Conservation (phyloP, 345 rosid genomes). For the Camelina hispida region DNA sequence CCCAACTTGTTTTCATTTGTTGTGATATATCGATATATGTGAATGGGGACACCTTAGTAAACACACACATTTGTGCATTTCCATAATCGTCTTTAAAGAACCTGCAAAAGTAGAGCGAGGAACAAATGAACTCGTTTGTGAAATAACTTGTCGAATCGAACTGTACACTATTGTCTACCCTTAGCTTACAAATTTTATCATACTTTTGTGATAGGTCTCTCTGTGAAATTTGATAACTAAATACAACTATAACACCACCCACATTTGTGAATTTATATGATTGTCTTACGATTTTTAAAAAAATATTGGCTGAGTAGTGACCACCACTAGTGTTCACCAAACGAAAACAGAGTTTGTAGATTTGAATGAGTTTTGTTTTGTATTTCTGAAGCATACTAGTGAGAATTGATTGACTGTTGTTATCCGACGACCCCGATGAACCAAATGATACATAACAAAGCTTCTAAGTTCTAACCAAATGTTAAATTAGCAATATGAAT, state of each 20-base stretch:
- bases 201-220: neutral
- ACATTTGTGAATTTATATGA: neutral
- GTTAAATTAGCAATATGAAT: neutral
- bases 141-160: neutral
- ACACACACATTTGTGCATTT: too few relatives aligned
- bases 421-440: neutral
- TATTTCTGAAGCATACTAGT: neutral
- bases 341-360: constrained; percentile 3
- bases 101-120: too few relatives aligned
- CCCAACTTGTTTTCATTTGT: too few relatives aligned
- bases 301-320: neutral
- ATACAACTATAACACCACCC: neutral
- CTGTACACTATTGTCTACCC: neutral
- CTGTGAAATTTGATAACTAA: neutral
- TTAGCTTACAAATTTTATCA: neutral
- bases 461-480: neutral
- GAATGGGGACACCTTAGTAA: too few relatives aligned
- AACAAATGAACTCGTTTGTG: too few relatives aligned
- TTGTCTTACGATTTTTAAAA: neutral
- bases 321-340: neutral
- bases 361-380: neutral
- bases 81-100: too few relatives aligned
- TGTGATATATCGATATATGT: too few relatives aligned
- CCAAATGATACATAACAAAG: neutral
- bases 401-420: neutral